Base-by-base conservation (phyloP, 495 filamentous ascomycete genomes). In the Penicillium tannophilum region DNA sequence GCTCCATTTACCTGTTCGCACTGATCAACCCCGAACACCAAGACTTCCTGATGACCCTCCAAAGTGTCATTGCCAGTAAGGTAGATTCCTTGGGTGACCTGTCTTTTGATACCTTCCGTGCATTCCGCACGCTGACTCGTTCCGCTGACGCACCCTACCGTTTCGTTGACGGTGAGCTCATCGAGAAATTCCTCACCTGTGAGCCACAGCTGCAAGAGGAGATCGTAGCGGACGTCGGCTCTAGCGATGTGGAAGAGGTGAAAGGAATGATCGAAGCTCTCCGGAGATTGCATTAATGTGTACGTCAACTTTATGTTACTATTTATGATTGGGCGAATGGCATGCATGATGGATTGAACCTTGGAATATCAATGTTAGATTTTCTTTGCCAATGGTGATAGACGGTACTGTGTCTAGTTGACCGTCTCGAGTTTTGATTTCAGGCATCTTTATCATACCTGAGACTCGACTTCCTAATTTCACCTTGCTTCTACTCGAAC, bases 111-210 rank as follows among this genome's bases (percentile, higher is more conserved):
- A 77, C 76, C 4, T 99, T 89, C 72, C 84, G 94, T 20, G 89
- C 88, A 0, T 96, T 93, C 73, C 82, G 84, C 46, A 92, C 84
- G 23, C 75, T 80, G 33, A 86, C 88, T 24, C 77, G 89, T 41
- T 86, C 88, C 51, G 83, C 83, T 0, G 86, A 89, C 4, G 90
- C 89, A 55, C 94, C 95, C 1, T 88, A 84, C 60, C 82, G 94
- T 8, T 97, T 98, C 66, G 85, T 98, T 44, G 94, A 99, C 66
- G 94, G 93, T 0, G 94, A 98, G 67, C 74, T 98, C 51, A 79
- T 99, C 26, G 93, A 97, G 72, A 69, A 82, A 43, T 99, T 97
- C 71, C 70, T 98, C 55, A 87, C 91, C 60, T 76, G 88, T 46
- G 75, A 80, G 44, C 81, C 86, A 45, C 73, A 70, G 8, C 67